Percentiles rank a stretch among this genome's conserved stretches.
Conservation (phyloP, 805 yeast genomes). For the Hanseniaspora vineae region DNA sequence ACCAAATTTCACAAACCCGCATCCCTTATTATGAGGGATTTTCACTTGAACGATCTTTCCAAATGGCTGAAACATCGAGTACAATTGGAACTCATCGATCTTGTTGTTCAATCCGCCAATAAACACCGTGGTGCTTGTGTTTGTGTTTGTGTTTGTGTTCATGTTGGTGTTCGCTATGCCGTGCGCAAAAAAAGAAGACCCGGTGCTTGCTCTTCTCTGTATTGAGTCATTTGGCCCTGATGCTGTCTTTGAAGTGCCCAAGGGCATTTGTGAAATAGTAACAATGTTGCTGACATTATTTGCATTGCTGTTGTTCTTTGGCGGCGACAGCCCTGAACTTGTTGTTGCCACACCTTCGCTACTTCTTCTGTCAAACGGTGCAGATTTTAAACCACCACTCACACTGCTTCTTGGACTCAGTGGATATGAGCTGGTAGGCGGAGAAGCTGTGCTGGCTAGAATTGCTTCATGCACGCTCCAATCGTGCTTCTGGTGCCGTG, state of each 20-base stretch:
- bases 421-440: no score
- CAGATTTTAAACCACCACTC: no score
- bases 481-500: no score
- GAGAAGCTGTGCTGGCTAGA: no score
- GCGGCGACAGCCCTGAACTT: background rate
- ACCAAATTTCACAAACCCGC: constrained; percentile 66
- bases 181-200: no score
- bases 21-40: constrained; percentile 67
- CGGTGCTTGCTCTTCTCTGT: no score
- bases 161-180: no score
- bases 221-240: background rate
- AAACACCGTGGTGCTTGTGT: constrained; percentile 54
- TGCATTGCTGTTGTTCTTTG: constrained; percentile 2
- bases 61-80: constrained; percentile 54
- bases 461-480: no score
- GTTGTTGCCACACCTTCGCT: no score
- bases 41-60: constrained; percentile 60
- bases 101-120: constrained; percentile 64
- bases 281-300: constrained; percentile 4
- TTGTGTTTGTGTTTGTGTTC: constrained; percentile 1
- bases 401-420: no score
- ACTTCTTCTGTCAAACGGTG: no score
- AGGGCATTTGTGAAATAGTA: background rate
- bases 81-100: constrained; percentile 47
- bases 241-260: background rate